These are phyloP conservation scores for Nothophoma quercina DNA, from an alignment of 2,329 filamentous ascomycete genomes.

Conservation along the genomic window DNA sequence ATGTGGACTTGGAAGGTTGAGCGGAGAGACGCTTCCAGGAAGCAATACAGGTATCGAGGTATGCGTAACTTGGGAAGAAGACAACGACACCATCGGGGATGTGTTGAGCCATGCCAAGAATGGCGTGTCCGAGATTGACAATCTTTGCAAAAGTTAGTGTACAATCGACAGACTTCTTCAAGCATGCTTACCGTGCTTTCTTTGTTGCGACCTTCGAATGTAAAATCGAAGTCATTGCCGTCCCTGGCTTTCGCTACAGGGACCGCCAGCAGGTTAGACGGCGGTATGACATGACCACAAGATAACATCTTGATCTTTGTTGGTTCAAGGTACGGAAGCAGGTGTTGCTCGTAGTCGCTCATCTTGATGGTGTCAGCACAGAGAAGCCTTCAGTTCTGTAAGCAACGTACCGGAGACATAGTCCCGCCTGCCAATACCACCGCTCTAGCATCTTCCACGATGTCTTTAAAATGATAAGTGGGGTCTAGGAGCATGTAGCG, in stretches of 20 bases:
- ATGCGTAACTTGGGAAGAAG: conserved; percentile 96
- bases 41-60: conserved; percentile 74
- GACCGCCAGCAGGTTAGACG: conserved; percentile 80
- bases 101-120: conserved; percentile 73
- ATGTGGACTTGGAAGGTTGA: conserved; percentile 9
- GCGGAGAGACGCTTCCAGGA: conserved; percentile 49
- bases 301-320: conserved; percentile 79
- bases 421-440: conserved; percentile 94
- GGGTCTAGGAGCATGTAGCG: conserved; percentile 92
- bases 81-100: conserved; percentile 91
- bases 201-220: conserved; percentile 78
- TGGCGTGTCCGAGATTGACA: conserved; percentile 73
- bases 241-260: conserved; percentile 64
- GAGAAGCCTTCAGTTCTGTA: not conserved
- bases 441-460: conserved; percentile 83
- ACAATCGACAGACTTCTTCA: not conserved
- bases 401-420: conserved; percentile 80
- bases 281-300: conserved; percentile 92
- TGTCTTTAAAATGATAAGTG: conserved; percentile 86
- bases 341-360: conserved; percentile 83
- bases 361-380: conserved; percentile 59
- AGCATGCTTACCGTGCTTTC: conserved; percentile 62
- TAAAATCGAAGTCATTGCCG: conserved; percentile 78
- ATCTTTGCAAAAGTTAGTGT: conserved; percentile 54
- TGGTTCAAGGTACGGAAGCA: conserved; percentile 77